Evolutionary conservation across 805 yeast genomes (phyloP).

Genomic region (Saturnispora galanensis): DNA sequence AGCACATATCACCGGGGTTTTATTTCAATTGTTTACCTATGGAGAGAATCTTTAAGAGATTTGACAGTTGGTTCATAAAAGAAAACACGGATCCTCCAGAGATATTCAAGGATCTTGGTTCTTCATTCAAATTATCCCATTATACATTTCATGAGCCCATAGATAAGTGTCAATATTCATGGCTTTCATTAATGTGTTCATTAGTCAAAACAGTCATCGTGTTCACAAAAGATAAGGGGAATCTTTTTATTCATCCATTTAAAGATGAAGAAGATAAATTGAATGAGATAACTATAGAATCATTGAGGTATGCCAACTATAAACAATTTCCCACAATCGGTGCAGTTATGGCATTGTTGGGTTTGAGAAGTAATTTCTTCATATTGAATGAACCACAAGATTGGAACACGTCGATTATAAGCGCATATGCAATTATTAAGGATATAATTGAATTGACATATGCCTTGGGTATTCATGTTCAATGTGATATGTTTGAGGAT

Average conservation of each 20-base stretch:
- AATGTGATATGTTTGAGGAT: neutral
- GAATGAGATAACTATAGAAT: neutral
- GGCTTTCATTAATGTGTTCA: conserved; percentile 15
- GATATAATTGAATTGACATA: neutral
- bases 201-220: conserved; percentile 9
- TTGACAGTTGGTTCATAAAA: conserved; percentile 10
- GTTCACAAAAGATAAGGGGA: conserved; percentile 6
- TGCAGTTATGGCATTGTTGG: conserved; percentile 2
- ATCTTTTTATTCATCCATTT: conserved; percentile 2
- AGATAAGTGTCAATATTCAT: conserved; percentile 10
- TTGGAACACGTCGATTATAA: neutral
- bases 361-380: neutral
- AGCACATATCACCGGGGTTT: conserved; percentile 13
- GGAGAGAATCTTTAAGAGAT: conserved; percentile 6
- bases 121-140: too few species aligned
- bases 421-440: neutral
- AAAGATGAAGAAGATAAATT: neutral
- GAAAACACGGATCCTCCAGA: conserved; percentile 3
- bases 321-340: neutral
- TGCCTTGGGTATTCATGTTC: neutral
- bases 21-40: conserved; percentile 13
- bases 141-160: conserved; percentile 10
- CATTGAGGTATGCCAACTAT: neutral
- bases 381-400: neutral
- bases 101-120: neutral